phyloP scores from a whole-genome alignment of 345 rosid genomes.

The Raphanus raphanistrum region DNA sequence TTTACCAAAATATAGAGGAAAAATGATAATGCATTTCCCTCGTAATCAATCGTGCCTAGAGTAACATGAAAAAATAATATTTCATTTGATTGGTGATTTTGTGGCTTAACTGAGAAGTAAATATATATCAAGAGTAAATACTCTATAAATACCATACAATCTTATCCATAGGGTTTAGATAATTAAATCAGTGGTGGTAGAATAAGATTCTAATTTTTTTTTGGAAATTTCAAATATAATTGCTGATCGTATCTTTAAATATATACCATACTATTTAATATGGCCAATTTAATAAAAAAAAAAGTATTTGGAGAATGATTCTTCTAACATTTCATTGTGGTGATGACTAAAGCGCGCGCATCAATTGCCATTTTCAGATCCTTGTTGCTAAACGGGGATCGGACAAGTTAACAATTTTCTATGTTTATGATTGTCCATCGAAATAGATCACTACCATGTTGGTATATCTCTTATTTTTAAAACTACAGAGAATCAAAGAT shows the following conservation, averaged over 20 bases:
- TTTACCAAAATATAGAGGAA: too few species aligned
- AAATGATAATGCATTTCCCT: too few species aligned
- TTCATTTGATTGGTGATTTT: too few species aligned
- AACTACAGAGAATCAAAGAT: background rate
- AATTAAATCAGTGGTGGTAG: slow-evolving; percentile 9
- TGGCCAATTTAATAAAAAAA: slow-evolving; percentile 5
- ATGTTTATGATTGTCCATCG: background rate
- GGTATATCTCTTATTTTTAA: background rate
- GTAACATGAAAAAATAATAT: too few species aligned
- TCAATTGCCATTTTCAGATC: slow-evolving; percentile 12
- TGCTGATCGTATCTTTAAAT: slow-evolving; percentile 27
- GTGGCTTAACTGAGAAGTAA: too few species aligned
- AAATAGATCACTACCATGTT: background rate
- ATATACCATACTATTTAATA: slow-evolving; percentile 7
- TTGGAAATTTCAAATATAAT: slow-evolving; percentile 25
- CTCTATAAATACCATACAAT: too few species aligned
- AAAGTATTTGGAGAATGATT: slow-evolving; percentile 13
- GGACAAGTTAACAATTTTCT: background rate
- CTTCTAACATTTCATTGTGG: slow-evolving; percentile 24
- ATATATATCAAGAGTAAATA: too few species aligned
- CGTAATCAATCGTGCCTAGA: too few species aligned
- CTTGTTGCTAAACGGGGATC: background rate
- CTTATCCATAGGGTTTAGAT: too few species aligned
- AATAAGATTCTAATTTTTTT: slow-evolving; percentile 1
- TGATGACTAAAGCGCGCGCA: slow-evolving; percentile 33